Evolutionary conservation across 805 yeast species (phyloP), one percentile per base, ranked within the genome.

Genomic region (Starmerella powellii): DNA sequence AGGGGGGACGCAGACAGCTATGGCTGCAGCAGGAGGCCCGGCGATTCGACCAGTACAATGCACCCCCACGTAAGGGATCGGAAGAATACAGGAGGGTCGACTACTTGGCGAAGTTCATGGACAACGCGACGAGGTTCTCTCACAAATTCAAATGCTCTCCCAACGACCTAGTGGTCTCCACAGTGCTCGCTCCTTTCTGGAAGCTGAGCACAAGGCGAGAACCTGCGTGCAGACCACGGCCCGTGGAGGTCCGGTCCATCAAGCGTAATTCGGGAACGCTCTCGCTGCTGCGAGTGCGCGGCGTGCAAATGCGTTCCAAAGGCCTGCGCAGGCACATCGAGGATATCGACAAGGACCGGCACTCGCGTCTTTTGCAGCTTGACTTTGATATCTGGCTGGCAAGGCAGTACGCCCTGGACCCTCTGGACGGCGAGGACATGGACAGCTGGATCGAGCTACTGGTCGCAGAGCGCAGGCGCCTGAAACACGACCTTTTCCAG

Each of bases 11-110:
- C 8, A 4, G 24, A 3, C 23, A 16, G 8, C 37, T 45, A 13
- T 49, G 54, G 53, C 31, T 28, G 13, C 48, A 40, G 37, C 49
- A 43, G 13, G 42, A 39, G n/a, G 37, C 30, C 17, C 50, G 57
- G 2, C 41, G 49, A n/a, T 38, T 42, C 23, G 57, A 53, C 38
- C 32, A 4, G 24, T 49, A 39, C 37, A 53, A 53, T 24, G 10
- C 23, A 2, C 50, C 55, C 6, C 51, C 56, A 15, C 20, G 37
- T 8, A 24, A 27, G 5, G 38, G 39, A 12, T 18, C 40, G 23
- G 18, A 16, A 3, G 19, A 16, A 4, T 31, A 12, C 19, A 13
- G 15, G 4, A 18, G 17, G 8, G 50, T 49, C 5, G 42, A 47
- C 15, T 38, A 48, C 3, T 16, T 24, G 17, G 41, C 49, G 6